Conservation (phyloP, 2,329 filamentous ascomycete species). For the Thelonectria rubi region DNA sequence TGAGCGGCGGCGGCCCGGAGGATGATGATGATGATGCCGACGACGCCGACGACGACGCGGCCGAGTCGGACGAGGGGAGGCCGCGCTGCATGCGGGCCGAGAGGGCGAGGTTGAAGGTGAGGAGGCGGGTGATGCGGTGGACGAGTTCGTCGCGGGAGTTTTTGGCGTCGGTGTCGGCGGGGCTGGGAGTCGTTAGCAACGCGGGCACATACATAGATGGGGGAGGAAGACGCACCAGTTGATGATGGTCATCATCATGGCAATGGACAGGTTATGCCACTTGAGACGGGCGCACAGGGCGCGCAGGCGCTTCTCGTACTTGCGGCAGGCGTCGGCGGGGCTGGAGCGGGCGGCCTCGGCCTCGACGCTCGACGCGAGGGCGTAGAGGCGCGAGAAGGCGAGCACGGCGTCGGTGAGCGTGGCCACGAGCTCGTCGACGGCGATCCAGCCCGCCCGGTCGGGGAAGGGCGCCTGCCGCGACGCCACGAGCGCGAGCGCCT, state of each 20-base stretch:
- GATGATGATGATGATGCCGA: slow-evolving; percentile 10
- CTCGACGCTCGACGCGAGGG: slow-evolving; percentile 42
- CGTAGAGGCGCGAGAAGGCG: slow-evolving; percentile 47
- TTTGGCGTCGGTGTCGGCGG: slow-evolving; percentile 48
- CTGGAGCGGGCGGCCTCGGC: slow-evolving; percentile 32
- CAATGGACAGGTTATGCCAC: slow-evolving; percentile 52
- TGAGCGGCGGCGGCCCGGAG: slow-evolving; percentile 27
- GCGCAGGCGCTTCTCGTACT: slow-evolving; percentile 42
- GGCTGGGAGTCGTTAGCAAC: slow-evolving; percentile 34
- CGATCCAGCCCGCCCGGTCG: slow-evolving; percentile 49
- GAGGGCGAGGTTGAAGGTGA: slow-evolving; percentile 48
- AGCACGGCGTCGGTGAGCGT: slow-evolving; percentile 50
- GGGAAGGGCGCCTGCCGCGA: slow-evolving; percentile 47
- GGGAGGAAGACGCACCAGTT: slow-evolving; percentile 46
- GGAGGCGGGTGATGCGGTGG: slow-evolving; percentile 46
- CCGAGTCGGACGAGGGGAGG: slow-evolving; percentile 28
- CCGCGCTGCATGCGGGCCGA: slow-evolving; percentile 45
- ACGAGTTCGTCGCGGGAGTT: slow-evolving; percentile 48
- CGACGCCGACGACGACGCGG: slow-evolving; percentile 8
- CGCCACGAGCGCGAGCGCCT: slow-evolving; percentile 47
- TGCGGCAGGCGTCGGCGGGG: slow-evolving; percentile 29
- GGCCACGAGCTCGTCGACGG: slow-evolving; percentile 47
- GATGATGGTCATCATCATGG: slow-evolving; percentile 51
- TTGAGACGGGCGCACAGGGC: slow-evolving; percentile 47
- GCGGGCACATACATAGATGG: not conserved